Conservation (phyloP, 2,329 filamentous ascomycete genomes). For the Sarocladium oryzae region DNA sequence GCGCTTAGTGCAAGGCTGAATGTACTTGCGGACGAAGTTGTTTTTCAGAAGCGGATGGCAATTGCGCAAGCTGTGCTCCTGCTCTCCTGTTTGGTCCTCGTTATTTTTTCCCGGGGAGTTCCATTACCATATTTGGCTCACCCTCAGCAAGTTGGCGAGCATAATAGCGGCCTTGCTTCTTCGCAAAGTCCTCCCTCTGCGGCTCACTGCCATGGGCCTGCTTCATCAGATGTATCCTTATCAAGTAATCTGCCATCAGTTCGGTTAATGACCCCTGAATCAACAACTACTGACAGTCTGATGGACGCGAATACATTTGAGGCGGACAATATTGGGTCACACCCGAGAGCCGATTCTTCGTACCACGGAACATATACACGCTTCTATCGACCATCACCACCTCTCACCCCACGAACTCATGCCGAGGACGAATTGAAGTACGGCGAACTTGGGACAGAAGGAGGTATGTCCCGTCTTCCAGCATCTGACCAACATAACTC, state of each 20-base stretch:
- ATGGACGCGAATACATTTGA: not conserved
- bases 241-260: not conserved
- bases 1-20: conserved; percentile 76
- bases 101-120: conserved; percentile 66
- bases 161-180: not conserved
- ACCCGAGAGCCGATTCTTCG: not conserved
- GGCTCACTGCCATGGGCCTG: not conserved
- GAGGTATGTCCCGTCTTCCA: not conserved
- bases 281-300: not conserved
- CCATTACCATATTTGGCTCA: conserved; percentile 26
- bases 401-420: not conserved
- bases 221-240: not conserved
- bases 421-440: not conserved
- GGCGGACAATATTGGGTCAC: not conserved
- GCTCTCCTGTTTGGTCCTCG: conserved; percentile 77
- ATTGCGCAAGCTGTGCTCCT: conserved; percentile 86
- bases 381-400: not conserved
- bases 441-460: not conserved
- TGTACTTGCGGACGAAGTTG: conserved; percentile 86
- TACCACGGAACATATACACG: not conserved
- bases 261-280: not conserved
- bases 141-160: not conserved
- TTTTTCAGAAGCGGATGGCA: conserved; percentile 82
- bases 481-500: conserved; percentile 10
- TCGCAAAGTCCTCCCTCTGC: not conserved